A percentile compares a stretch with the other conserved stretches of the same genome.
Evolutionary conservation across 116 monocot species (phyloP).

Genomic region (Iris pallida): DNA sequence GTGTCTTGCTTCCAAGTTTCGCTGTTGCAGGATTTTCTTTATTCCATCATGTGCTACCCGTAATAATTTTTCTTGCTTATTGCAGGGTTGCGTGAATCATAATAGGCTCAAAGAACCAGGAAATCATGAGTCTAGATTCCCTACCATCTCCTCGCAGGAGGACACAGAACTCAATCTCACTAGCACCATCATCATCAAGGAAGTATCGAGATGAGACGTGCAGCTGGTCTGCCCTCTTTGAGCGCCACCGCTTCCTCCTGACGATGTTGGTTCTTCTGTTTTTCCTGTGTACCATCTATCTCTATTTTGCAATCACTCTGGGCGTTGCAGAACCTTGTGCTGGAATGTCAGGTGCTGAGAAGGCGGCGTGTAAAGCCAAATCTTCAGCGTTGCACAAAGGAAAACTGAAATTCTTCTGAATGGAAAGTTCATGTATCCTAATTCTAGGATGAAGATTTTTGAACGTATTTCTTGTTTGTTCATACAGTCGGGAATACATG

Average conservation of each 20-base stretch:
- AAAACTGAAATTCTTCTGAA: constrained; percentile 29
- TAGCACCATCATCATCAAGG: constrained; percentile 20
- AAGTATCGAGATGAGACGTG: constrained; percentile 40
- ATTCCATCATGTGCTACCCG: too few species aligned
- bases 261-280: constrained; percentile 58
- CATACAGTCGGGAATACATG: neutral
- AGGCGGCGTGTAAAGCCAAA: constrained; percentile 21
- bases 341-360: constrained; percentile 22
- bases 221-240: constrained; percentile 53
- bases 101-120: too few species aligned
- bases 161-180: constrained; percentile 28
- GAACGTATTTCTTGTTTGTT: neutral
- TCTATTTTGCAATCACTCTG: constrained; percentile 73
- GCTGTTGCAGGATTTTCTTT: too few species aligned
- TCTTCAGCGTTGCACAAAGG: constrained; percentile 12
- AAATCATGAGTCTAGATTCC: constrained; percentile 53
- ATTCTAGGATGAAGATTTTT: neutral
- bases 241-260: constrained; percentile 77
- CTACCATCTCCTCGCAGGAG: constrained; percentile 73
- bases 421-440: neutral
- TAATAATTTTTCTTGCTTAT: too few species aligned
- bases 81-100: too few species aligned
- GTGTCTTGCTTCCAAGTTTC: too few species aligned
- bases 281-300: constrained; percentile 78
- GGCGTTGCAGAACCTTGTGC: constrained; percentile 18